Conservation (phyloP, 345 rosid species). For the Rhodomyrtus tomentosa region DNA sequence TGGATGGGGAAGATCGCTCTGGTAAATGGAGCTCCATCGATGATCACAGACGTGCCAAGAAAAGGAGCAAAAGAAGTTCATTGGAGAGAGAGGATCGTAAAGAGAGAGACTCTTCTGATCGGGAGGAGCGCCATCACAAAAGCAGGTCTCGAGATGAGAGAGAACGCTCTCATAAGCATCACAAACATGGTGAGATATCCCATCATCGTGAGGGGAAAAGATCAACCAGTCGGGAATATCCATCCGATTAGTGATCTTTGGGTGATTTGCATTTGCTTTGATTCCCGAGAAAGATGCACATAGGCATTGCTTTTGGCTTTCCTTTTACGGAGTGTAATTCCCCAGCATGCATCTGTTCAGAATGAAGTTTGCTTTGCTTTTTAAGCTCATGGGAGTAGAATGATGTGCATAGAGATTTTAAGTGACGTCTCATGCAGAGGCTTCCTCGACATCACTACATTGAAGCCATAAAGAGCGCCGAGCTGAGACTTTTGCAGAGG, state of each 20-base stretch:
- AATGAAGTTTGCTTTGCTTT: background rate
- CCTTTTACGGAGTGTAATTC: background rate
- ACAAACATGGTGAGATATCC: background rate
- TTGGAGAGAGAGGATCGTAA: conserved; percentile 17
- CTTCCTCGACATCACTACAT: background rate
- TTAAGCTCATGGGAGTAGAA: background rate
- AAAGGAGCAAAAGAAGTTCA: conserved; percentile 8
- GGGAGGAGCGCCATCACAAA: conserved; percentile 13
- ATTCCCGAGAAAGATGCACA: background rate
- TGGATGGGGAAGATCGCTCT: conserved; percentile 16
- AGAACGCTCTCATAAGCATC: background rate
- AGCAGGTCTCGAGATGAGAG: conserved; percentile 12
- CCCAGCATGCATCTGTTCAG: background rate
- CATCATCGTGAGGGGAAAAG: background rate
- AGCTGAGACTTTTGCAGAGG: background rate
- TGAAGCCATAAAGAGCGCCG: background rate
- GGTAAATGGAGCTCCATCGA: conserved; percentile 13
- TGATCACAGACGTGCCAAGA: background rate
- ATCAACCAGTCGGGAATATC: conserved; percentile 7
- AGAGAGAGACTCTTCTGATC: conserved; percentile 8
- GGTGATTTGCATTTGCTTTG: background rate
- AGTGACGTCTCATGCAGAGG: background rate
- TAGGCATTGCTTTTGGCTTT: background rate
- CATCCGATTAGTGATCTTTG: background rate
- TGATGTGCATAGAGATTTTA: background rate